phyloP scores from a whole-genome alignment of 2,329 filamentous ascomycete genomes.

The Xylaria sp. region DNA sequence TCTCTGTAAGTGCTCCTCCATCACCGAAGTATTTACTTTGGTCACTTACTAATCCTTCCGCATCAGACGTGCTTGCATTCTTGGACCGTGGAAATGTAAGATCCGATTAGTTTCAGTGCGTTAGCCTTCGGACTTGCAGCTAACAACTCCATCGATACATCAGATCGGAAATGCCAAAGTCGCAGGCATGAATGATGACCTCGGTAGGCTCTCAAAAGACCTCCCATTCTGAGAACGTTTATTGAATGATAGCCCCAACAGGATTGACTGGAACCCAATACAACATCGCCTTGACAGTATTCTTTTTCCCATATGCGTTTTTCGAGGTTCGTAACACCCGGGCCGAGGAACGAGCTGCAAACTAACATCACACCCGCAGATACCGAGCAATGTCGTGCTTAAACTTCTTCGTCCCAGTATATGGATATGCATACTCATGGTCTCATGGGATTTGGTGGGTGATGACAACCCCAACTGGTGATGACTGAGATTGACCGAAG shows the following conservation, averaged over 20 bases:
- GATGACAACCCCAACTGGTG: neutral
- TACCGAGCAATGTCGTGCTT: neutral
- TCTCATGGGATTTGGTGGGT: neutral
- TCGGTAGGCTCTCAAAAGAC: neutral
- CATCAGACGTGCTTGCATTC: neutral
- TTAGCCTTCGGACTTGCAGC: too few species aligned
- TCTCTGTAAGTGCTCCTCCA: neutral
- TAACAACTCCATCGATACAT: neutral
- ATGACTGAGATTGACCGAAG: neutral
- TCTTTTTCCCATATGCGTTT: neutral
- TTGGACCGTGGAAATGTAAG: neutral
- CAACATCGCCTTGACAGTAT: neutral
- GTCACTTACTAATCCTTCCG: neutral
- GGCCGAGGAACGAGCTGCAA: neutral
- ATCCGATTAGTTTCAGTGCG: neutral
- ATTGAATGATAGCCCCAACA: neutral
- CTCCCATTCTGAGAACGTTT: too few species aligned
- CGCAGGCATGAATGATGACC: neutral
- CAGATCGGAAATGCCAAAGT: neutral
- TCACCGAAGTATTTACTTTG: too few species aligned
- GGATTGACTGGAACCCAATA: neutral
- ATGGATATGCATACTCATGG: neutral
- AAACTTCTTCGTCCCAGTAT: neutral
- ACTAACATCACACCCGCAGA: neutral
- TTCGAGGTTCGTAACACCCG: neutral